These are phyloP conservation scores for Allium fistulosum DNA, from an alignment of 106 monocot genomes.

Conservation along the genomic window DNA sequence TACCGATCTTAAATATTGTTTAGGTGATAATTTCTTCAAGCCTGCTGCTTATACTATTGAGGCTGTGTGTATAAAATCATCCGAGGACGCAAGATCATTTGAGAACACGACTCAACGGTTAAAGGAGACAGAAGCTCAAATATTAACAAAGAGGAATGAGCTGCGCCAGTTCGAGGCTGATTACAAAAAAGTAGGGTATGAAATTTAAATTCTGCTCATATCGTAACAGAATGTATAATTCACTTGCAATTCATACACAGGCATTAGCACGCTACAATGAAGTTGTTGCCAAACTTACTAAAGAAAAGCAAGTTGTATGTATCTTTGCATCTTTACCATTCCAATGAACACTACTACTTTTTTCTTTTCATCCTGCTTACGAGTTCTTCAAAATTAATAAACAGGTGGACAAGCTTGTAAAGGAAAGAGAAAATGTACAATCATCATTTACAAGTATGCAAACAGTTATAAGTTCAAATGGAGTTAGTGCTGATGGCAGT, in stretches of 20 bases:
- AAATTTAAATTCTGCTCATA: not conserved
- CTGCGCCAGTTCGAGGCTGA: constrained; percentile 88
- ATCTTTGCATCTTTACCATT: not conserved
- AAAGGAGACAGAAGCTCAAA: constrained; percentile 69
- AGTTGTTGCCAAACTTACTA: constrained; percentile 71
- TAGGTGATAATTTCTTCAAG: constrained; percentile 97
- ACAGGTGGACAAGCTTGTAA: no score
- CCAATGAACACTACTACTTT: no score
- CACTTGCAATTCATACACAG: constrained; percentile 23
- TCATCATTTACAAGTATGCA: no score
- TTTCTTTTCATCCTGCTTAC: no score
- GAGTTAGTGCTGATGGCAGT: no score
- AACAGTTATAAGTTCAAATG: no score
- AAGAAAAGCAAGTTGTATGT: constrained; percentile 85
- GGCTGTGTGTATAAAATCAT: constrained; percentile 64
- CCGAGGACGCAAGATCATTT: constrained; percentile 65
- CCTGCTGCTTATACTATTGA: constrained; percentile 82
- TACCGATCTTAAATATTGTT: constrained; percentile 33
- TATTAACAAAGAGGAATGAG: constrained; percentile 75
- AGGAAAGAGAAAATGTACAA: no score
- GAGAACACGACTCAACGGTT: constrained; percentile 69
- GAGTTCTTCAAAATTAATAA: no score
- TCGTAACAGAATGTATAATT: constrained; percentile 1
- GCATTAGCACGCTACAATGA: constrained; percentile 86
- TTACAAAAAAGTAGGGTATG: constrained; percentile 70